These are phyloP conservation scores for Plantago major DNA, from an alignment of 257 asterid genomes.

Conservation along the genomic window DNA sequence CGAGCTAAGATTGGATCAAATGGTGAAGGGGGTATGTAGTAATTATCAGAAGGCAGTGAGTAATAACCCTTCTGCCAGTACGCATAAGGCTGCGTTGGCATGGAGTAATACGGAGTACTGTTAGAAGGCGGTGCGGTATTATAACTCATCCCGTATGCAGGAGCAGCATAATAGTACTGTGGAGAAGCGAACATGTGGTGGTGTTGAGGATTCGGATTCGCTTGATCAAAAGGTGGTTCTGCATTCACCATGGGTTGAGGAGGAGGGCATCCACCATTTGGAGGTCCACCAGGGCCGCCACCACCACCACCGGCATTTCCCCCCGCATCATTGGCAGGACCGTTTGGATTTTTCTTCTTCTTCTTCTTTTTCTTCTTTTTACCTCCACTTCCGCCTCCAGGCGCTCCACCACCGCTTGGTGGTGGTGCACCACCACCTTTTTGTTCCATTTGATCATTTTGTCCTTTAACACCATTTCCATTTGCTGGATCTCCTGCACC, in stretches of 20 bases:
- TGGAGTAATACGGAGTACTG: conserved; percentile 27
- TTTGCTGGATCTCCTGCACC: conserved; percentile 24
- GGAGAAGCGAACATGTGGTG: conserved; percentile 36
- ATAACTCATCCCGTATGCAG: conserved; percentile 53
- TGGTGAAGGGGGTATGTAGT: conserved; percentile 20
- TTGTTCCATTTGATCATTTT: conserved; percentile 25
- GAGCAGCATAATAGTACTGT: conserved; percentile 29
- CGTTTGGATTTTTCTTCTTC: conserved; percentile 24
- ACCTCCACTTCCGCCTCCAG: conserved; percentile 20
- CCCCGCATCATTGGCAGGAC: conserved; percentile 20
- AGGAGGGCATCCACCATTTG: conserved; percentile 23
- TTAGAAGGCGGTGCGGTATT: conserved; percentile 33
- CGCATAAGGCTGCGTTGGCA: conserved; percentile 36
- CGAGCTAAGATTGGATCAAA: conserved; percentile 19
- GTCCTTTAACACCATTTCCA: conserved; percentile 22
- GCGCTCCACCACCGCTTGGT: conserved; percentile 21
- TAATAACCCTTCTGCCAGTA: conserved; percentile 22
- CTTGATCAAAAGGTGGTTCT: conserved; percentile 24
- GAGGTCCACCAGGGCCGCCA: conserved; percentile 13
- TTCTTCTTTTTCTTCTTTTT: conserved; percentile 48
- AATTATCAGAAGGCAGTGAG: conserved; percentile 15
- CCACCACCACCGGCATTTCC: conserved; percentile 22
- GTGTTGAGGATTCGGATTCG: conserved; percentile 24
- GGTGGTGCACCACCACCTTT: conserved; percentile 25
- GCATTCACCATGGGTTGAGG: not conserved